Evolutionary conservation across 2,329 filamentous ascomycete genomes (phyloP).

Genomic region (Cladophialophora immunda): DNA sequence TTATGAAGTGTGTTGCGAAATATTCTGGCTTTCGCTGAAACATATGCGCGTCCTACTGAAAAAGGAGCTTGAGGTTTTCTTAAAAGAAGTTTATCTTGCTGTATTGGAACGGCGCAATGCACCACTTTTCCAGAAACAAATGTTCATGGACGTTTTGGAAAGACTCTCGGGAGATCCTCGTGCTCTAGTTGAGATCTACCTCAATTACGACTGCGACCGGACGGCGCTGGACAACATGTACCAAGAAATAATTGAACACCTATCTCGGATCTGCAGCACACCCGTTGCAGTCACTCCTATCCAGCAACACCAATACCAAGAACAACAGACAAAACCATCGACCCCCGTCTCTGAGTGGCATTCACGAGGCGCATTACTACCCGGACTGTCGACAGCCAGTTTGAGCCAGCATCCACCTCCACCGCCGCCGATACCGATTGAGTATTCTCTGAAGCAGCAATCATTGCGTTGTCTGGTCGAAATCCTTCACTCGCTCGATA

Average conservation of each 20-base stretch:
- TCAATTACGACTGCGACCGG: conserved; percentile 98
- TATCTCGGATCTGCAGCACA: conserved; percentile 84
- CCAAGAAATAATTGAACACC: conserved; percentile 89
- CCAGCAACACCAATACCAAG: conserved; percentile 88
- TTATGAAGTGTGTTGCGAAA: conserved; percentile 95
- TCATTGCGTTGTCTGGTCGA: conserved; percentile 89
- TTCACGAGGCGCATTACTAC: conserved; percentile 82
- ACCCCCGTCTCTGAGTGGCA: conserved; percentile 80
- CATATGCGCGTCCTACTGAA: conserved; percentile 94
- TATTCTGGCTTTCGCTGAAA: conserved; percentile 97
- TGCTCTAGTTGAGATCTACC: conserved; percentile 90
- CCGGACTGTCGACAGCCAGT: conserved; percentile 81
- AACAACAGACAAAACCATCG: conserved; percentile 71
- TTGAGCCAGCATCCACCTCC: conserved; percentile 64
- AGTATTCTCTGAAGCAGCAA: conserved; percentile 90
- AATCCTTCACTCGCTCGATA: conserved; percentile 85
- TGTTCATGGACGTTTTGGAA: conserved; percentile 86
- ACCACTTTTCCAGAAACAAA: conserved; percentile 88
- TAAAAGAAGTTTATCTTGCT: conserved; percentile 96
- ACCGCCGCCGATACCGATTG: conserved; percentile 72
- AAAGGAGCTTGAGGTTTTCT: conserved; percentile 97
- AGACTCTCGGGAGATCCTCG: conserved; percentile 85
- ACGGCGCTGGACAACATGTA: conserved; percentile 95
- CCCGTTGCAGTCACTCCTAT: conserved; percentile 77
- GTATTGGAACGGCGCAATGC: conserved; percentile 88